Evolutionary conservation across 2,329 filamentous ascomycete genomes (phyloP).

Genomic region (Fusarium camptoceras): DNA sequence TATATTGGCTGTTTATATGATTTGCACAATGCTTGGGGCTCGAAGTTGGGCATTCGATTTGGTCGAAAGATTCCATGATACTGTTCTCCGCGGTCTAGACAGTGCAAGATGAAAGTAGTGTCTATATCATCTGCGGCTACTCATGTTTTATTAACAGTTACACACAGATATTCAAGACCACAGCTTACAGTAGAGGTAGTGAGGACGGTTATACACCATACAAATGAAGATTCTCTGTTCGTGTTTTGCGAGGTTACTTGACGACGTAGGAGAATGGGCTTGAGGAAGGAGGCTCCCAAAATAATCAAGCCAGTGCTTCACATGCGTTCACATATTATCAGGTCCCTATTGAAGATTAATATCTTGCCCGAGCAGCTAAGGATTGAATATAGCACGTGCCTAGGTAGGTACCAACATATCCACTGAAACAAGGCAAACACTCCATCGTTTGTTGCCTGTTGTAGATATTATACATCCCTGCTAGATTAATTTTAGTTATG

Average conservation of each 20-base stretch:
- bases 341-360: neutral
- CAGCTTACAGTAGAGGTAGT: neutral
- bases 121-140: neutral
- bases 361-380: neutral
- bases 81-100: neutral
- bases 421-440: neutral
- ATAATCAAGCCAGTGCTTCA: neutral
- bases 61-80: neutral
- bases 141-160: neutral
- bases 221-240: neutral
- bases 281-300: neutral
- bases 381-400: neutral
- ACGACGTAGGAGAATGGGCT: neutral
- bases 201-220: neutral
- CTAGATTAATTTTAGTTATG: neutral
- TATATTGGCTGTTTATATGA: too few relatives aligned
- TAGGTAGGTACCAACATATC: too few relatives aligned
- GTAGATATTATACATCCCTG: neutral
- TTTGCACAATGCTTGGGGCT: neutral
- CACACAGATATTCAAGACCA: neutral
- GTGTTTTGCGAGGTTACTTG: neutral
- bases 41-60: neutral
- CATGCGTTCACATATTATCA: neutral
- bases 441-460: neutral
- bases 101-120: neutral